Conservation (phyloP, 2,329 filamentous ascomycete species). For the Xylaria sp. region DNA sequence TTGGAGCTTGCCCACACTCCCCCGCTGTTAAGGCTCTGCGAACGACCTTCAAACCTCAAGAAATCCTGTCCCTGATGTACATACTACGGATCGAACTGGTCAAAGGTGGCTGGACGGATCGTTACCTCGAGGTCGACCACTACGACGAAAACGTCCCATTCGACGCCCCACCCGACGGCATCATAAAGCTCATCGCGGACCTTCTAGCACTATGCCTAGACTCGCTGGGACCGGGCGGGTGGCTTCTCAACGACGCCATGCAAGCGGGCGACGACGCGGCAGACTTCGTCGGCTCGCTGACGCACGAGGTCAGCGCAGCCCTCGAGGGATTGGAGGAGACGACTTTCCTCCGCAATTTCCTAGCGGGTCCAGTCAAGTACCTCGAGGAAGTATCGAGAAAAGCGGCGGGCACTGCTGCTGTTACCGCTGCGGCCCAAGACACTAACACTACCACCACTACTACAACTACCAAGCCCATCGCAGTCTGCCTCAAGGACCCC, state of each 20-base stretch:
- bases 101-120: slow-evolving; percentile 79
- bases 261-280: slow-evolving; percentile 65
- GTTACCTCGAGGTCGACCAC: slow-evolving; percentile 71
- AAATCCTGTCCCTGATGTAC: slow-evolving; percentile 77
- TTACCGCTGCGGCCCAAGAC: slow-evolving; percentile 27
- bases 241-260: slow-evolving; percentile 72
- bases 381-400: slow-evolving; percentile 54
- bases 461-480: slow-evolving; percentile 58
- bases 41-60: slow-evolving; percentile 70
- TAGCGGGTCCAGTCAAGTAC: slow-evolving; percentile 75
- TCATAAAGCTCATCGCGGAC: slow-evolving; percentile 76
- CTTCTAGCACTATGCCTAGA: slow-evolving; percentile 79
- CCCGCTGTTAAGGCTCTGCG: slow-evolving; percentile 73
- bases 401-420: slow-evolving; percentile 13
- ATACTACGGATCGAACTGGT: slow-evolving; percentile 78
- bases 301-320: slow-evolving; percentile 75
- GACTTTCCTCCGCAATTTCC: slow-evolving; percentile 70
- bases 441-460: slow-evolving; percentile 53
- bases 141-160: slow-evolving; percentile 59
- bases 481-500: slow-evolving; percentile 57
- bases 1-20: slow-evolving; percentile 71
- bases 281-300: slow-evolving; percentile 73
- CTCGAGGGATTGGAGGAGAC: slow-evolving; percentile 78
- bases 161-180: slow-evolving; percentile 69
- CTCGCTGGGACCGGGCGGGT: slow-evolving; percentile 78